These are phyloP conservation scores for Naganishia sp. DNA, from an alignment of 1,284 basidiomycete species.

Conservation along the genomic window DNA sequence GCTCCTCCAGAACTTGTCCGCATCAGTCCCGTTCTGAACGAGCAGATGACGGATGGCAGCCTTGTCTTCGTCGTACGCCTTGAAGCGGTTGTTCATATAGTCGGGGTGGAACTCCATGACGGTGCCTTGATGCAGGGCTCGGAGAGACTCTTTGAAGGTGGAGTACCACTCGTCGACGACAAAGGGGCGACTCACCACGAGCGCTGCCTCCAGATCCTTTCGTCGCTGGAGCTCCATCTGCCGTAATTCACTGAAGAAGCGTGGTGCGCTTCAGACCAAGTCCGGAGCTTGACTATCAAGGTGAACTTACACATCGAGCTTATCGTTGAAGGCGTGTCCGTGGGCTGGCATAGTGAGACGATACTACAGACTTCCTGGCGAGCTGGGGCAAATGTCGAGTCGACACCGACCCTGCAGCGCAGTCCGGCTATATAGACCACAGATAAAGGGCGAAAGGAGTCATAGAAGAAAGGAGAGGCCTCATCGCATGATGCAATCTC, in stretches of 20 bases:
- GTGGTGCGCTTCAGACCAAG: not conserved
- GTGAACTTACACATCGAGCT: not conserved
- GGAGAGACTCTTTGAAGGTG: not conserved
- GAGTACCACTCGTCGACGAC: not conserved
- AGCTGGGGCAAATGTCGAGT: no score
- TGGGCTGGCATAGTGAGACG: not conserved
- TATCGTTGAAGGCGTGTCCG: not conserved
- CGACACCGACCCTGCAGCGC: no score
- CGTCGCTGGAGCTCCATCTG: not conserved
- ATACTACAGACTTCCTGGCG: no score
- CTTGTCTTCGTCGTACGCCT: not conserved
- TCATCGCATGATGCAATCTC: no score
- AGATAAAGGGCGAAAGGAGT: no score
- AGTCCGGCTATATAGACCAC: no score
- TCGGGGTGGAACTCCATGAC: not conserved
- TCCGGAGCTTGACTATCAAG: not conserved
- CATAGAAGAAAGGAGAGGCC: no score
- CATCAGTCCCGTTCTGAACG: not conserved
- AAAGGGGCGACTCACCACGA: not conserved
- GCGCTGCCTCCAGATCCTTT: not conserved
- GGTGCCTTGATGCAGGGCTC: not conserved
- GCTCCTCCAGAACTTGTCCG: not conserved
- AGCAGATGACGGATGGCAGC: not conserved
- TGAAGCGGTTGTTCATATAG: not conserved
- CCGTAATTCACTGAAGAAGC: not conserved